phyloP scores from a whole-genome alignment of 371 early-diverging fungal genomes.

The Haplosporangium sp. region DNA sequence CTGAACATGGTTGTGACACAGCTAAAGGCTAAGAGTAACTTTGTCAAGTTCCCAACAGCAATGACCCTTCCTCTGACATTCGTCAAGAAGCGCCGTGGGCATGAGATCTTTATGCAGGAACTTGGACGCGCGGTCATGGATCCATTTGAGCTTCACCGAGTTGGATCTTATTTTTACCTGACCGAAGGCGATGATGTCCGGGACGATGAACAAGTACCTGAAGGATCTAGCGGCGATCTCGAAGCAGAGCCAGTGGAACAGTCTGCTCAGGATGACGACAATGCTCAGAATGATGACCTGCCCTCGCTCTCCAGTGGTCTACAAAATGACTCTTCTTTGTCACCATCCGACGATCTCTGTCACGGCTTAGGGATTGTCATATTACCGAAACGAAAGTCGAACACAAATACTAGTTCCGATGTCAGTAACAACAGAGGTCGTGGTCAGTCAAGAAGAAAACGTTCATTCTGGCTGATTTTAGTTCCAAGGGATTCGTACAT shows the following conservation, averaged over 20 bases:
- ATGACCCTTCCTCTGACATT: conserved; percentile 71
- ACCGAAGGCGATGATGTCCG: conserved; percentile 58
- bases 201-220: conserved; percentile 5
- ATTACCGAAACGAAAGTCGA: conserved; percentile 13
- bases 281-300: conserved; percentile 21
- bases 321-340: conserved; percentile 8
- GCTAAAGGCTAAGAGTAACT: conserved; percentile 71
- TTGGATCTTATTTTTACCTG: conserved; percentile 72
- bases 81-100: conserved; percentile 64
- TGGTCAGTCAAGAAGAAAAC: conserved; percentile 14
- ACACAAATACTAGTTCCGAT: neutral
- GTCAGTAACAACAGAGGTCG: neutral
- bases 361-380: conserved; percentile 55
- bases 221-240: conserved; percentile 7
- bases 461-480: conserved; percentile 75
- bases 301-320: conserved; percentile 12
- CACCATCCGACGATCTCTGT: conserved; percentile 39
- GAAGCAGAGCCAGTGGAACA: conserved; percentile 9
- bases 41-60: conserved; percentile 73
- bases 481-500: conserved; percentile 66
- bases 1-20: conserved; percentile 71
- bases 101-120: conserved; percentile 69
- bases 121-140: conserved; percentile 61
- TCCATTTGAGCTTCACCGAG: conserved; percentile 64
- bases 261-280: neutral